A percentile compares a stretch with the other conserved stretches of the same genome.
phyloP scores from a whole-genome alignment of 179 eudicot species.

The Gypsophila paniculata region DNA sequence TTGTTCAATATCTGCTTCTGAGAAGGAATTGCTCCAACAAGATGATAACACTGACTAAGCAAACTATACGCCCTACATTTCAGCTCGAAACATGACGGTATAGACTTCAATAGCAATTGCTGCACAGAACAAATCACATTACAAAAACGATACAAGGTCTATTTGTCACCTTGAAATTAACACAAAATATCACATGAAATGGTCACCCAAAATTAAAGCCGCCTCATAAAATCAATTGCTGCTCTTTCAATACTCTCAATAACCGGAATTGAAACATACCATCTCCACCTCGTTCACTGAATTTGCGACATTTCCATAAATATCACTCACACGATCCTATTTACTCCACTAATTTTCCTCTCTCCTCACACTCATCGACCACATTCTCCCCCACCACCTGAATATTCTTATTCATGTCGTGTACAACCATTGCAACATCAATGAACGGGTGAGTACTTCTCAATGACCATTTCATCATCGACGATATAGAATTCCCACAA shows the following conservation, averaged over 20 bases:
- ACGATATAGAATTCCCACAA: too few species aligned
- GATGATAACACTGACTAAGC: constrained; percentile 90
- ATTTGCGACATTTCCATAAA: too few species aligned
- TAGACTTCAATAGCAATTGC: constrained; percentile 90
- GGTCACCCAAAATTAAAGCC: background rate
- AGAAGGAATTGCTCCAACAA: constrained; percentile 76
- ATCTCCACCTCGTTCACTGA: too few species aligned
- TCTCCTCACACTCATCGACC: too few species aligned
- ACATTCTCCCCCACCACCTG: too few species aligned
- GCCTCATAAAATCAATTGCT: too few species aligned
- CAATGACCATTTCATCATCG: background rate
- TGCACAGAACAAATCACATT: constrained; percentile 31
- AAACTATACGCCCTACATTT: constrained; percentile 86
- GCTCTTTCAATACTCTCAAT: too few species aligned
- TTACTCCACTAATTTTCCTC: too few species aligned
- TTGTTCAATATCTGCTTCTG: constrained; percentile 83
- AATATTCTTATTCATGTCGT: too few species aligned
- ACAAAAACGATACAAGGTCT: background rate
- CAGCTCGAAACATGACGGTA: constrained; percentile 90
- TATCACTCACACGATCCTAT: too few species aligned
- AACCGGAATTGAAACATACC: too few species aligned
- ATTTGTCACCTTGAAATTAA: background rate
- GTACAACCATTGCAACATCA: too few species aligned
- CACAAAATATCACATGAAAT: background rate
- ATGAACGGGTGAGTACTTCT: background rate